These are phyloP conservation scores for Tulasnella sp. DNA, from an alignment of 768 basidiomycete species.

Conservation along the genomic window DNA sequence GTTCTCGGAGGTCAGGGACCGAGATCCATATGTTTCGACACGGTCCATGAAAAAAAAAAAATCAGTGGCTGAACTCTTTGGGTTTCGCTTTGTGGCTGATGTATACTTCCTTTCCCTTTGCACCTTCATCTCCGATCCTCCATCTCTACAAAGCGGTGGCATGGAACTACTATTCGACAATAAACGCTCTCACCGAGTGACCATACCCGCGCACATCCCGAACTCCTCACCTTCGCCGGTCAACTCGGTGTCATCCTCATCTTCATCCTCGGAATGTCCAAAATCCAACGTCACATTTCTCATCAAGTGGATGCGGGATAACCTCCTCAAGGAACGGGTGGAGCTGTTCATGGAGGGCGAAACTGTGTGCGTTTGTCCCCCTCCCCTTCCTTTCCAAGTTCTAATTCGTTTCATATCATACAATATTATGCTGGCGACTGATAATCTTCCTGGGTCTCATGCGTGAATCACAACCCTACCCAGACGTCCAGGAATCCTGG, in stretches of 20 bases:
- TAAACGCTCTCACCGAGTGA: conserved; percentile 44
- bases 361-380: conserved; percentile 52
- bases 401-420: neutral
- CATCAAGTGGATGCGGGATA: conserved; percentile 63
- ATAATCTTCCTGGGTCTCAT: neutral
- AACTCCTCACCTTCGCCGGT: conserved; percentile 12
- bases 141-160: conserved; percentile 51
- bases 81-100: no score
- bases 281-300: conserved; percentile 61
- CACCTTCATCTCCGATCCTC: neutral
- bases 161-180: conserved; percentile 78
- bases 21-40: no score
- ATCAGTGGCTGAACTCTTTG: no score
- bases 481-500: conserved; percentile 92
- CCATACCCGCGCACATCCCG: conserved; percentile 40
- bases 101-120: neutral
- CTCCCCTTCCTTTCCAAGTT: neutral
- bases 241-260: conserved; percentile 5
- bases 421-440: neutral
- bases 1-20: no score
- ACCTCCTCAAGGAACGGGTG: conserved; percentile 68
- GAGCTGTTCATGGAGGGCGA: conserved; percentile 83
- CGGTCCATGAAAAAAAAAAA: no score
- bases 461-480: neutral
- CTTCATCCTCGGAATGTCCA: no score